These are phyloP conservation scores for Prunella vulgaris DNA, from an alignment of 257 asterid species.

Conservation along the genomic window DNA sequence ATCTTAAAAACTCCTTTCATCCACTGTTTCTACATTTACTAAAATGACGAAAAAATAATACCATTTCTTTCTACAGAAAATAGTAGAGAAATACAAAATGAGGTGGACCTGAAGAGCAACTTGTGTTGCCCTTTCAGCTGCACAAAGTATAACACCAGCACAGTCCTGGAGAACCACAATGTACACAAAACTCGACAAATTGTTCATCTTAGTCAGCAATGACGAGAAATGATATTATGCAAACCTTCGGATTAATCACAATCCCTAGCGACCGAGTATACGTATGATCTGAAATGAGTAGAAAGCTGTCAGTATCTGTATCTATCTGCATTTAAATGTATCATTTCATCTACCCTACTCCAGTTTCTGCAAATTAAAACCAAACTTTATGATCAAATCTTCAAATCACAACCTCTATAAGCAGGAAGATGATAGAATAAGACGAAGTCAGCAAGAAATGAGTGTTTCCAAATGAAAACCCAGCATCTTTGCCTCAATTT, in stretches of 20 bases:
- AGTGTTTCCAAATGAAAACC: neutral
- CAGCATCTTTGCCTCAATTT: neutral
- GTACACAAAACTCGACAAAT: neutral
- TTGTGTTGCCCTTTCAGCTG: conserved; percentile 98
- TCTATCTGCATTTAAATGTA: neutral
- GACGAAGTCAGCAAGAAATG: neutral
- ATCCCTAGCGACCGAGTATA: conserved; percentile 93
- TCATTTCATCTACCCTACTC: too few relatives aligned
- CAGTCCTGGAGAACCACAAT: conserved; percentile 59
- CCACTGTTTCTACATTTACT: too few relatives aligned
- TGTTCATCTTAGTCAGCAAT: conserved; percentile 1
- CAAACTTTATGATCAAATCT: neutral
- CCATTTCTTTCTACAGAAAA: neutral
- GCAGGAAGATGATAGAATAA: neutral
- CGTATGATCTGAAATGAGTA: conserved; percentile 60
- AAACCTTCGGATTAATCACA: conserved; percentile 83
- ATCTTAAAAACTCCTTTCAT: neutral
- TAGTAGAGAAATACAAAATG: neutral
- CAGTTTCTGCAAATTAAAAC: neutral
- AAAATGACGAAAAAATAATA: neutral
- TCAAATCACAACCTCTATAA: neutral
- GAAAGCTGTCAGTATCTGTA: conserved; percentile 1
- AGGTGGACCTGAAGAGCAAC: conserved; percentile 85
- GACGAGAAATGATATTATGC: neutral
- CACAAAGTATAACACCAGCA: conserved; percentile 87